Evolutionary conservation across 2,329 filamentous ascomycete genomes (phyloP), one percentile per base, ranked within the genome.

Genomic region (Monosporascus sp.): DNA sequence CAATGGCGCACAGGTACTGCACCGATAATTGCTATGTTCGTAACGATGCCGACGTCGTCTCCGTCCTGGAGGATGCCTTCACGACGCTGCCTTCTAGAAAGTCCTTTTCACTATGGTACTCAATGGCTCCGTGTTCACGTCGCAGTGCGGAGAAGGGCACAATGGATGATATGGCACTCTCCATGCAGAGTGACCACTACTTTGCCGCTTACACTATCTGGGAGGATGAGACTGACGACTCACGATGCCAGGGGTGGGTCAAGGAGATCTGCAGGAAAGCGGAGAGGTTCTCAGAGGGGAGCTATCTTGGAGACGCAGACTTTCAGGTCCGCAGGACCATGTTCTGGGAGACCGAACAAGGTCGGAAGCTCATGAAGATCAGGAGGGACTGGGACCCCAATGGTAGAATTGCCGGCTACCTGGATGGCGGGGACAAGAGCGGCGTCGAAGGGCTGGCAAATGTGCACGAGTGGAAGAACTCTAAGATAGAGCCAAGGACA

Each of bases 141-240:
- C 64, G 71, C 3, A 25, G 24, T 6, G 24, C 24, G 24, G 24
- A 25, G 24, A 6, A 25, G 24, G 24, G 24, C 24, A 37, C 71
- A 6, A 65, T 75, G 37, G 68, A 71, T 1, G 75, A 77, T 52
- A 82, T 82, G 79, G 79, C 79, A 3, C 65, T 81, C 15, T 77
- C 72, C 27, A 73, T 81, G 73, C 78, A 81, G 51, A 72, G 71
- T 0, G 79, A 82, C 57, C 78, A 82, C 61, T 82, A 82, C 62
- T 76, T 82, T 60, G 77, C 79, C 2, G 51, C 78, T 3, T 82
- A 82, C 57, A 69, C 75, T 0, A 2, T 25, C 24, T 25, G 24
- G 24, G 24, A 25, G 24, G 24, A 25, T 25, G 24, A 25, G 6
- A 1, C 5, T 25, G 24, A 25, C 24, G 24, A 25, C 24, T 25